Evolutionary conservation across 371 early-diverging fungal genomes (phyloP).

Genomic region (Funneliformis caledonium): DNA sequence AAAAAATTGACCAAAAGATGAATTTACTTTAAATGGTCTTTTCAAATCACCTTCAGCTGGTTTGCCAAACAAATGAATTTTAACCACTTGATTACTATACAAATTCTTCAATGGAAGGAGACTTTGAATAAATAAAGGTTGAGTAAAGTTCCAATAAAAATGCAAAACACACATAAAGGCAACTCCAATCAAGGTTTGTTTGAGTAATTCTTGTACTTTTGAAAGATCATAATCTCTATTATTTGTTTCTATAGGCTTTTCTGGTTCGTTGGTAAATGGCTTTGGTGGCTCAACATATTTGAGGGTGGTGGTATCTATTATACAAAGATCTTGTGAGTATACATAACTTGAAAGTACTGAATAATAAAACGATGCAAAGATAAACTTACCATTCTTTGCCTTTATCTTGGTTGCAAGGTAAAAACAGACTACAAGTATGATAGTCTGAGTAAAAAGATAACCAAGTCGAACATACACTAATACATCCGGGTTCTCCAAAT

Average conservation of each 20-base stretch:
- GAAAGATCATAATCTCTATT: slow-evolving; percentile 79
- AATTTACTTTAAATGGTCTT: slow-evolving; percentile 84
- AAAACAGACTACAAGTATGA: slow-evolving; percentile 1
- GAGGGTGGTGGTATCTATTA: slow-evolving; percentile 15
- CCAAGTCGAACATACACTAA: slow-evolving; percentile 27
- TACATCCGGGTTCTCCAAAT: slow-evolving; percentile 28
- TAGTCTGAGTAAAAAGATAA: slow-evolving; percentile 13
- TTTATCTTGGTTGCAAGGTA: slow-evolving; percentile 13
- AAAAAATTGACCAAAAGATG: slow-evolving; percentile 65
- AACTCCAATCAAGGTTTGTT: slow-evolving; percentile 70
- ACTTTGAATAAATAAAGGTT: slow-evolving; percentile 89
- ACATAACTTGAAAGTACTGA: neutral
- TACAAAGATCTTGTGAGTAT: neutral
- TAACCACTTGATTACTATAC: slow-evolving; percentile 71
- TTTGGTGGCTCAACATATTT: slow-evolving; percentile 33
- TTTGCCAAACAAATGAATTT: slow-evolving; percentile 83
- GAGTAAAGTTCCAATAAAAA: slow-evolving; percentile 87
- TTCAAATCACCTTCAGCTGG: slow-evolving; percentile 78
- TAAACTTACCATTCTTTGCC: slow-evolving; percentile 23
- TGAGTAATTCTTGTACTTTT: slow-evolving; percentile 75
- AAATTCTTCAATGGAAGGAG: slow-evolving; percentile 82
- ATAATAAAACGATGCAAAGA: neutral
- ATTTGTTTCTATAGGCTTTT: slow-evolving; percentile 69
- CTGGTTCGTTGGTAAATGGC: slow-evolving; percentile 35
- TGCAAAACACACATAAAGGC: slow-evolving; percentile 81